Conservation (phyloP, 208 protist species). For the Leishmania turanica region DNA sequence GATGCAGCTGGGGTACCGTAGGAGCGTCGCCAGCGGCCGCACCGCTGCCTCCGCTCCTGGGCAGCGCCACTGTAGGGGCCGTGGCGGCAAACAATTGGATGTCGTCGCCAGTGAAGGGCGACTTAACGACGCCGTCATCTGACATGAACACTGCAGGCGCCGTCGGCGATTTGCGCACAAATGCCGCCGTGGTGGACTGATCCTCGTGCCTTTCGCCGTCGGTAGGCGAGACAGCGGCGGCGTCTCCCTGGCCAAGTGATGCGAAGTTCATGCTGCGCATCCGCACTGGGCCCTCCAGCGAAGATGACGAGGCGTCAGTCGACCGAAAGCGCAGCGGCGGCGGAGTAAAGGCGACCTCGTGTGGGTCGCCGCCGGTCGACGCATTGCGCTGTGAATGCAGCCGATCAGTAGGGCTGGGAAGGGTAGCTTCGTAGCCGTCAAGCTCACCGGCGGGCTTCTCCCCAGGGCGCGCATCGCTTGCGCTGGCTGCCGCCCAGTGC, state of each 20-base stretch:
- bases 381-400: background rate
- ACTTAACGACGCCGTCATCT: background rate
- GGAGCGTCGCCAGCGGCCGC: background rate
- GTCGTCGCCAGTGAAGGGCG: background rate
- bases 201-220: background rate
- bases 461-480: background rate
- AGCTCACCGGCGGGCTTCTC: background rate
- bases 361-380: background rate
- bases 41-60: background rate
- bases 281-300: slow-evolving; percentile 3
- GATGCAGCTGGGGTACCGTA: slow-evolving; percentile 8
- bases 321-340: background rate
- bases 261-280: slow-evolving; percentile 20
- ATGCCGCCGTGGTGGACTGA: background rate
- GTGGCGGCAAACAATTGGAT: background rate
- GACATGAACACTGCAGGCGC: background rate
- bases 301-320: background rate
- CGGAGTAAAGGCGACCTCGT: background rate
- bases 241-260: background rate
- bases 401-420: background rate
- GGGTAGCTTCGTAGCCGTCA: background rate
- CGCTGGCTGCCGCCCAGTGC: background rate
- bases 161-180: background rate
- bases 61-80: background rate
- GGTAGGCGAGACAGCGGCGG: background rate